A percentile compares a stretch with the other conserved stretches of the same genome.
phyloP scores from a whole-genome alignment of 768 basidiomycete species.

The Mycena olivaceomarginata region DNA sequence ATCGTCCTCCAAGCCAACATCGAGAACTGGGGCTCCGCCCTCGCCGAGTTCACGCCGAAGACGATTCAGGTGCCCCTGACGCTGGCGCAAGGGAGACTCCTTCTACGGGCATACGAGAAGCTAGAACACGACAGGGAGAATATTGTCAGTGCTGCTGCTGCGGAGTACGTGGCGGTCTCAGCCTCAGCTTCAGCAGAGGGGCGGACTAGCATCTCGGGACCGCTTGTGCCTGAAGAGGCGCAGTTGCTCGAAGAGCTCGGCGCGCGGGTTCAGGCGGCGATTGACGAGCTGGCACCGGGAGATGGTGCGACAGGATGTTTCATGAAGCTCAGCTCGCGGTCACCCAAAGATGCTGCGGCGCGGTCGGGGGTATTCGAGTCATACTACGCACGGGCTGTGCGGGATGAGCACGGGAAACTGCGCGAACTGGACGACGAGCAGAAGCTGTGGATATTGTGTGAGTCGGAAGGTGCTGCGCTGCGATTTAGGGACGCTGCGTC shows the following conservation, averaged over 20 bases:
- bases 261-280: conserved; percentile 23
- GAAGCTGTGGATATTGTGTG: conserved; percentile 37
- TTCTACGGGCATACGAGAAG: conserved; percentile 36
- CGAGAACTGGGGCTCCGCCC: conserved; percentile 37
- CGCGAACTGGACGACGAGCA: conserved; percentile 25
- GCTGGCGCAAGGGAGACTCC: conserved; percentile 22
- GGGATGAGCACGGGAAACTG: not conserved
- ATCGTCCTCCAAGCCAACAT: conserved; percentile 39
- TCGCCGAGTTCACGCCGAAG: conserved; percentile 25
- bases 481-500: conserved; percentile 35
- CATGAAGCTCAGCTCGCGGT: conserved; percentile 46
- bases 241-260: conserved; percentile 20
- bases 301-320: conserved; percentile 27
- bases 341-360: conserved; percentile 45
- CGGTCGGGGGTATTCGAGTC: conserved; percentile 43
- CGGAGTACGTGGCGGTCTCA: conserved; percentile 21
- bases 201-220: not conserved
- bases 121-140: conserved; percentile 19
- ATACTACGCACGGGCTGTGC: conserved; percentile 28
- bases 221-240: conserved; percentile 30
- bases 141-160: conserved; percentile 13
- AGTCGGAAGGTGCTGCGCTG: conserved; percentile 39
- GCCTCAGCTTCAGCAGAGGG: too few relatives aligned
- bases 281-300: conserved; percentile 14
- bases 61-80: conserved; percentile 38